Conservation (phyloP, 257 asterid species). For the Solanum pinnatisectum region DNA sequence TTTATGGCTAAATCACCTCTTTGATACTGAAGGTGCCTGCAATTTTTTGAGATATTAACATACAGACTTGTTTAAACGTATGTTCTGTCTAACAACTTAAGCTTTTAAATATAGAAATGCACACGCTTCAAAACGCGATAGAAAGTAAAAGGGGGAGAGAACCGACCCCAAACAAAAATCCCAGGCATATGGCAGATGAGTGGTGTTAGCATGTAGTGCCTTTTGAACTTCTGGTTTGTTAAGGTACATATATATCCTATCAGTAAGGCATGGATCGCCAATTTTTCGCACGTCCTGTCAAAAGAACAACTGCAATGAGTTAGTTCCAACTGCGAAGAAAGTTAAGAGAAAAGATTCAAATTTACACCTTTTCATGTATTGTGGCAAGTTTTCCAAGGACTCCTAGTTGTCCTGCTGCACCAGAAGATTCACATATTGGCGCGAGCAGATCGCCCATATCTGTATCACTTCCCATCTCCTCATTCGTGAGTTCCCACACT, state of each 20-base stretch:
- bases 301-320: neutral
- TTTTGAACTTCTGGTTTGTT: constrained; percentile 12
- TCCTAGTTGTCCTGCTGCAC: neutral
- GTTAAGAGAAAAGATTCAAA: neutral
- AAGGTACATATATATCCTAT: neutral
- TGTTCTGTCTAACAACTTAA: neutral
- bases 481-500: neutral
- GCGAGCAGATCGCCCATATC: constrained; percentile 2
- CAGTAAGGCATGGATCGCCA: constrained; percentile 13
- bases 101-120: neutral
- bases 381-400: neutral
- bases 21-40: constrained; percentile 3
- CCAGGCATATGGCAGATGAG: constrained; percentile 6
- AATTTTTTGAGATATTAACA: neutral
- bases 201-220: constrained; percentile 12
- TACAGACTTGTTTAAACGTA: neutral
- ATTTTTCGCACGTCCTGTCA: neutral
- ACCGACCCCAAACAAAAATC: constrained; percentile 6
- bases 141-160: neutral
- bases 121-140: neutral
- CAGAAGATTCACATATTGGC: neutral
- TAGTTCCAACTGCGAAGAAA: neutral
- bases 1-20: neutral
- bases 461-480: constrained; percentile 7
- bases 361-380: neutral